A percentile compares a stretch with the other conserved stretches of the same genome.
Conservation (phyloP, 495 filamentous ascomycete species). For the Hypoxylon cercidicola region DNA sequence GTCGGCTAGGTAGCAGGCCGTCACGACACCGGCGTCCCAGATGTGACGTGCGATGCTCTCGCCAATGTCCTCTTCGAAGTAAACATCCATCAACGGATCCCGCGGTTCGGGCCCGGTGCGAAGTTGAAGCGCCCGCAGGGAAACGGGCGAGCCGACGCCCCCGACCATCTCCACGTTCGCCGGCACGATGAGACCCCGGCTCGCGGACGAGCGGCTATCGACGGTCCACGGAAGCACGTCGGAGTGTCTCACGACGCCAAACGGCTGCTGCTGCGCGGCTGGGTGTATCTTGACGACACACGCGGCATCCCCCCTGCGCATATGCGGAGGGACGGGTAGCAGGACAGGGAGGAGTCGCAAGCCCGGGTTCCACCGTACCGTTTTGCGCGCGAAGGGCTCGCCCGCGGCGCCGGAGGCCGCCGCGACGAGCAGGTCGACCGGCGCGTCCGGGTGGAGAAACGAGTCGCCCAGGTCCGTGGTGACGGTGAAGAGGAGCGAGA, state of each 20-base stretch:
- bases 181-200: conserved; percentile 51
- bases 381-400: conserved; percentile 40
- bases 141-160: conserved; percentile 41
- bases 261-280: conserved; percentile 29
- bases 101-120: conserved; percentile 32
- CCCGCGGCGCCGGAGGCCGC: conserved; percentile 60
- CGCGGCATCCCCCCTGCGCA: conserved; percentile 35
- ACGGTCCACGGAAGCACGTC: no score
- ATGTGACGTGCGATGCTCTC: conserved; percentile 96
- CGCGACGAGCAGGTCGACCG: conserved; percentile 65
- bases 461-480: conserved; percentile 91
- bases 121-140: conserved; percentile 51
- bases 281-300: conserved; percentile 53
- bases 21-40: conserved; percentile 72
- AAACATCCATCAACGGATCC: conserved; percentile 21
- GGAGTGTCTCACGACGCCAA: conserved; percentile 44
- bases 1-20: conserved; percentile 51
- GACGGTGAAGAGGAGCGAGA: conserved; percentile 72
- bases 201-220: no score
- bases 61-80: conserved; percentile 88
- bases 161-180: conserved; percentile 48
- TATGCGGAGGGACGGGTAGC: conserved; percentile 41
- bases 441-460: conserved; percentile 74
- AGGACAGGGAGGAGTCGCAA: conserved; percentile 56
- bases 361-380: conserved; percentile 51